A percentile compares a stretch with the other conserved stretches of the same genome.
Conservation (phyloP, 2,329 filamentous ascomycete species). For the Colletotrichum agaves region DNA sequence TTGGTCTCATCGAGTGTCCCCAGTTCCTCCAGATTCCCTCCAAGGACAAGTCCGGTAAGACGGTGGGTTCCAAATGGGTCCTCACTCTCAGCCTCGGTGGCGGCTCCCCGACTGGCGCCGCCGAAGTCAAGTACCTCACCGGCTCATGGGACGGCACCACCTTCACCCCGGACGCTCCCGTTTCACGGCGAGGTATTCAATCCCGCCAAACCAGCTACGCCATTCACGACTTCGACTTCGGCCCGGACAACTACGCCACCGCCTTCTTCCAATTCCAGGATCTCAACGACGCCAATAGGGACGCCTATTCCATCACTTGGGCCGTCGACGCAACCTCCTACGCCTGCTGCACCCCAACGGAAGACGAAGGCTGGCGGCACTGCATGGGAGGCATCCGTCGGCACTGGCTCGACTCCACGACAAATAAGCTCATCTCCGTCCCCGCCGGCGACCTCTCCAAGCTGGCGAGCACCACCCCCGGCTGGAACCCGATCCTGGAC, state of each 20-base stretch:
- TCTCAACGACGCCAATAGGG: slow-evolving; percentile 20
- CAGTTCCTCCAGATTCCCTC: slow-evolving; percentile 51
- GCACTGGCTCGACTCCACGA: slow-evolving; percentile 37
- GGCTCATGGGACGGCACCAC: slow-evolving; percentile 36
- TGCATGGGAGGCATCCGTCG: slow-evolving; percentile 35
- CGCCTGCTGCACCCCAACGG: slow-evolving; percentile 45
- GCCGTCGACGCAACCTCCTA: slow-evolving; percentile 50
- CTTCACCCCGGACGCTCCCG: slow-evolving; percentile 31
- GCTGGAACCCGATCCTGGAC: slow-evolving; percentile 37
- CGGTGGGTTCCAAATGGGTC: slow-evolving; percentile 33
- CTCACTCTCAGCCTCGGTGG: slow-evolving; percentile 34
- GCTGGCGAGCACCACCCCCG: slow-evolving; percentile 28
- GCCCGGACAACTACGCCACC: slow-evolving; percentile 50
- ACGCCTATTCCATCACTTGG: slow-evolving; percentile 49
- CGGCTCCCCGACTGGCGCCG: slow-evolving; percentile 30
- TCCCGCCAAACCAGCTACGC: slow-evolving; percentile 30
- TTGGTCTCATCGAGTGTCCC: slow-evolving; percentile 52
- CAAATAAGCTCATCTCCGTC: slow-evolving; percentile 31
- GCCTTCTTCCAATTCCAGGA: slow-evolving; percentile 45
- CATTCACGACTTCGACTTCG: slow-evolving; percentile 47
- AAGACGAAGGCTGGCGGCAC: slow-evolving; percentile 45
- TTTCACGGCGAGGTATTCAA: not conserved
- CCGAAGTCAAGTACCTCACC: slow-evolving; percentile 35
- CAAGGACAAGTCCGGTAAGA: slow-evolving; percentile 60
- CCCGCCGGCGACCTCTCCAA: slow-evolving; percentile 33